Percentiles rank a stretch among this genome's conserved stretches.
Conservation (phyloP, 2,329 filamentous ascomycete species). For the Penicillium paneum region DNA sequence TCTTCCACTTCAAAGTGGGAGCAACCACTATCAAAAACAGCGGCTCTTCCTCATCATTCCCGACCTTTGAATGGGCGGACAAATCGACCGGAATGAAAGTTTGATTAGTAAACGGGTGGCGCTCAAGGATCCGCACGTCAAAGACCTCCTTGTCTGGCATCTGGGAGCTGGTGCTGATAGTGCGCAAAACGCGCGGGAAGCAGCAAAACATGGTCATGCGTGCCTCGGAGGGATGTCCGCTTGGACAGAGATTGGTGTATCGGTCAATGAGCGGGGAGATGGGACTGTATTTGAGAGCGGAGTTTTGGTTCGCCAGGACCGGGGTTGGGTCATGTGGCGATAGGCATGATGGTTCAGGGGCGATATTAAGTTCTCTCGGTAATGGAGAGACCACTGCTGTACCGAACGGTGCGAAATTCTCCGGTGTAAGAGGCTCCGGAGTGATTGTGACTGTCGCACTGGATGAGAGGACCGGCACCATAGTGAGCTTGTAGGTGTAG, state of each 20-base stretch:
- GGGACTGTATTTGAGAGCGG: constrained; percentile 79
- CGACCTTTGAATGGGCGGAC: constrained; percentile 28
- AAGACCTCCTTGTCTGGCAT: constrained; percentile 47
- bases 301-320: constrained; percentile 76
- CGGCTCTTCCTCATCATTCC: constrained; percentile 27
- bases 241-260: constrained; percentile 58
- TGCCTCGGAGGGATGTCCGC: constrained; percentile 49
- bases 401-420: constrained; percentile 74
- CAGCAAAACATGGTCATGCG: constrained; percentile 90
- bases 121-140: constrained; percentile 71
- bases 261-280: constrained; percentile 71
- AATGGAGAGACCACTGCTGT: constrained; percentile 74
- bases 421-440: constrained; percentile 64
- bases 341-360: constrained; percentile 47
- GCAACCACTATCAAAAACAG: constrained; percentile 84
- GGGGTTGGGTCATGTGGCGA: constrained; percentile 48
- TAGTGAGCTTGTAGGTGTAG: constrained; percentile 13
- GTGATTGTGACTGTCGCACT: constrained; percentile 48
- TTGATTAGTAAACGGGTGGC: constrained; percentile 91
- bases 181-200: constrained; percentile 59
- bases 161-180: constrained; percentile 6
- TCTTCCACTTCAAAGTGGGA: constrained; percentile 59
- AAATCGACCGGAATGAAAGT: constrained; percentile 79
- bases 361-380: constrained; percentile 50
- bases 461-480: constrained; percentile 34